These are phyloP conservation scores for Arthrocladium fulminans DNA, from an alignment of 2,329 filamentous ascomycete species.

Conservation along the genomic window DNA sequence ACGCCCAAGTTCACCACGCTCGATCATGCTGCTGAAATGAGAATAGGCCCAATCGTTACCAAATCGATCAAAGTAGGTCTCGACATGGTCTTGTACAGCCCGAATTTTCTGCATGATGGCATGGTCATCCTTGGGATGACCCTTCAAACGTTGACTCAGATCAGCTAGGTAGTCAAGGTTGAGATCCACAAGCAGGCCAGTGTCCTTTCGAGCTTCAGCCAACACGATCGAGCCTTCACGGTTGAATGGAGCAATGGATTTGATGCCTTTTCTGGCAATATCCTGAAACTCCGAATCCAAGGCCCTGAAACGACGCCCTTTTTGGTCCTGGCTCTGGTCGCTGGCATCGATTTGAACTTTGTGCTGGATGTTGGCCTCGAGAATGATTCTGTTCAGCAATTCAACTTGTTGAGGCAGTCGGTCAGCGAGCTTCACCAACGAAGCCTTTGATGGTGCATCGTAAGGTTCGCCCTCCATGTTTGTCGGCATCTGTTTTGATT, in stretches of 20 bases:
- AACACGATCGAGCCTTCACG: constrained; percentile 44
- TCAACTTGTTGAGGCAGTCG: constrained; percentile 16
- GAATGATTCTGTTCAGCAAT: constrained; percentile 16
- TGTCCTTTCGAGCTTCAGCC: constrained; percentile 55
- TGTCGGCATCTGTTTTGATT: constrained; percentile 20
- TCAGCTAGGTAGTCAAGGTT: constrained; percentile 17
- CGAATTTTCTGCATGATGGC: constrained; percentile 25
- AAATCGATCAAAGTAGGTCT: constrained; percentile 43
- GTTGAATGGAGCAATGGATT: constrained; percentile 17
- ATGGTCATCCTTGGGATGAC: constrained; percentile 14
- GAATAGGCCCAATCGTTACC: constrained; percentile 51
- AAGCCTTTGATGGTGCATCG: constrained; percentile 16
- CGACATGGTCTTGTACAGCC: constrained; percentile 31
- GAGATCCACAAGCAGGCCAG: constrained; percentile 50
- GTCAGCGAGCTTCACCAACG: constrained; percentile 16
- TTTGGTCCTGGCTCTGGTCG: constrained; percentile 13
- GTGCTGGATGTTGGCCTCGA: constrained; percentile 17
- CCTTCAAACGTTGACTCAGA: constrained; percentile 13
- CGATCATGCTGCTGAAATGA: constrained; percentile 70
- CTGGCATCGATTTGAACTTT: constrained; percentile 10
- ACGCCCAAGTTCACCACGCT: constrained; percentile 54
- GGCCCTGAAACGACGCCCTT: constrained; percentile 13
- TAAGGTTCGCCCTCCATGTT: constrained; percentile 20
- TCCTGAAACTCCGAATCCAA: constrained; percentile 13
- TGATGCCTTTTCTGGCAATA: constrained; percentile 12